These are phyloP conservation scores for Chenopodium suecicum DNA, from an alignment of 148 eudicot genomes.

Conservation along the genomic window DNA sequence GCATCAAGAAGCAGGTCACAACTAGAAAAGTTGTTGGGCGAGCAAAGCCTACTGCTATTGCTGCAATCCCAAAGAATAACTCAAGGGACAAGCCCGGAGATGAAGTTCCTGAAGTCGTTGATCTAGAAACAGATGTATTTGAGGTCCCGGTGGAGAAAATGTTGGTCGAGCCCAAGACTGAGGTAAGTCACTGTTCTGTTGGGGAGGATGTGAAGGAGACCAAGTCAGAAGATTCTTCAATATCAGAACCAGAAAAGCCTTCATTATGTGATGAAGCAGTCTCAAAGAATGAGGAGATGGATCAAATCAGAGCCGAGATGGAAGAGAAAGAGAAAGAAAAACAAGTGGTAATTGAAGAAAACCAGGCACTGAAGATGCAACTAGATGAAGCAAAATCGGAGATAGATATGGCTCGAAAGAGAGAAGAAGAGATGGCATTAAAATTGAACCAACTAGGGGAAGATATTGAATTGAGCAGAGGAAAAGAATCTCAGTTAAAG, in stretches of 20 bases:
- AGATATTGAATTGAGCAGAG: slow-evolving; percentile 51
- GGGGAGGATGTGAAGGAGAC: slow-evolving; percentile 30
- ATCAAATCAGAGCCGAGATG: slow-evolving; percentile 35
- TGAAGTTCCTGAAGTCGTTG: slow-evolving; percentile 34
- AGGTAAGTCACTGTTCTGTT: slow-evolving; percentile 24
- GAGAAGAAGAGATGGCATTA: slow-evolving; percentile 42
- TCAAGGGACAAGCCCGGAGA: slow-evolving; percentile 29
- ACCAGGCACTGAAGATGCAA: slow-evolving; percentile 46
- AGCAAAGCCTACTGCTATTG: slow-evolving; percentile 28
- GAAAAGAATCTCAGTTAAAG: slow-evolving; percentile 29
- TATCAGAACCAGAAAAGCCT: slow-evolving; percentile 23
- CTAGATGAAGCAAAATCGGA: slow-evolving; percentile 41
- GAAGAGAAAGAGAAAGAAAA: slow-evolving; percentile 59
- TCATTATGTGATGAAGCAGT: slow-evolving; percentile 38
- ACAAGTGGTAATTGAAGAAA: slow-evolving; percentile 37
- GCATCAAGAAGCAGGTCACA: slow-evolving; percentile 30
- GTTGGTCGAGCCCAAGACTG: slow-evolving; percentile 31
- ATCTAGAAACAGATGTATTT: slow-evolving; percentile 74
- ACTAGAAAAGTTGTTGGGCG: slow-evolving; percentile 17
- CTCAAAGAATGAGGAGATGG: slow-evolving; percentile 48
- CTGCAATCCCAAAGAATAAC: slow-evolving; percentile 22
- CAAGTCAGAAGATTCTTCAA: slow-evolving; percentile 25
- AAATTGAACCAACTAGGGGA: slow-evolving; percentile 34
- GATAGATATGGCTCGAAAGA: slow-evolving; percentile 28
- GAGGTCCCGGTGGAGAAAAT: slow-evolving; percentile 68